Evolutionary conservation across 1,284 basidiomycete genomes (phyloP), one percentile per base, ranked within the genome.

Genomic region (Ganoderma sinense): DNA sequence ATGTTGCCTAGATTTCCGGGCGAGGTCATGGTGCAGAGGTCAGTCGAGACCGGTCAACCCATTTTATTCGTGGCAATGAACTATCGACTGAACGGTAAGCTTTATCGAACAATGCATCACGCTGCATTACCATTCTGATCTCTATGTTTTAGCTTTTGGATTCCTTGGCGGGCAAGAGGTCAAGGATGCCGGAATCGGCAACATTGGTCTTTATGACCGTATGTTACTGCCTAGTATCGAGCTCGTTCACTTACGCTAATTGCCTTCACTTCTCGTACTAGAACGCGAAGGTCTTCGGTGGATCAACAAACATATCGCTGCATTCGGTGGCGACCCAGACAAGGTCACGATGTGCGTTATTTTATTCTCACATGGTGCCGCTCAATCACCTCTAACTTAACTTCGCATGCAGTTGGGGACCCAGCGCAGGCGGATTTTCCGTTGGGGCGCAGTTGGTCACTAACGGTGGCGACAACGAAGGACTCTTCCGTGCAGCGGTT

Each of bases 261-360:
- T 4, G 18, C 14, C n/a, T 40, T 20, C 2, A 6, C 16, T 6
- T 13, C n/a, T n/a, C n/a, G n/a, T 36, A 8, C 18, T 8, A 60
- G 58, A 60, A 36, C 58, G 58, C 6, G 36, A 39, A 39, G 89
- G 89, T 0, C 77, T 94, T 20, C 77, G 87, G 67, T 93, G 91
- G 91, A 75, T 85, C 1, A 80, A 83, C 53, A 68, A 79, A 61
- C 82, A 85, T 68, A 84, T 86, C 65, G 56, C 68, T 13, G 73
- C 71, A 0, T 84, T 85, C 68, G 82, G 84, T 13, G 84, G 84
- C 4, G 82, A 85, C 69, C 75, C 78, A 0, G 72, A 68, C 11
- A 81, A 82, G 65, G 78, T 82, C 10, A 82, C 75, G 26, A 78
- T 80, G 78, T 62, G 5, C 10, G 43, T 45, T 5, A 8, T 43